Conservation (phyloP, 305 asterid genomes). For the Ajuga reptans region DNA sequence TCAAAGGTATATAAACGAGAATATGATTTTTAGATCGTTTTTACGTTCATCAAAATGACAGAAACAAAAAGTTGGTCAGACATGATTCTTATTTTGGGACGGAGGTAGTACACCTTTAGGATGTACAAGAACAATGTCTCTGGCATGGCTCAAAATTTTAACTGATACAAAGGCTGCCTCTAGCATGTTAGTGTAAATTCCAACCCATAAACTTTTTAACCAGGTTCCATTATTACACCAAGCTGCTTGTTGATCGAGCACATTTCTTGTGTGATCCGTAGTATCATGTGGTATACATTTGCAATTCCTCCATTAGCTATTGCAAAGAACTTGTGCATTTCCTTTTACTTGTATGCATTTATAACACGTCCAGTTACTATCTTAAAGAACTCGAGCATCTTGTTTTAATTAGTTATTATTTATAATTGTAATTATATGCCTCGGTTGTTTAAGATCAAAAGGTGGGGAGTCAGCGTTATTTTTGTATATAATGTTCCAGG, state of each 20-base stretch:
- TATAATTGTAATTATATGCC: not conserved
- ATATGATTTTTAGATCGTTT: too few species aligned
- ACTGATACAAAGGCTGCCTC: not conserved
- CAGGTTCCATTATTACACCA: not conserved
- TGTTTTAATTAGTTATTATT: not conserved
- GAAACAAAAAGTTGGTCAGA: too few species aligned
- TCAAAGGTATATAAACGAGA: too few species aligned
- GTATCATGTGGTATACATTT: not conserved
- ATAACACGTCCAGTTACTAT: not conserved
- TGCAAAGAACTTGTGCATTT: not conserved
- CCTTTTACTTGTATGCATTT: not conserved
- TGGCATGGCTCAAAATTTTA: not conserved
- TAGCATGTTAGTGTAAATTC: not conserved
- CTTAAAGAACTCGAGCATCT: not conserved
- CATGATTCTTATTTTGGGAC: too few species aligned
- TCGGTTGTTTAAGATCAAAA: not conserved
- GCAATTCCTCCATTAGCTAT: not conserved
- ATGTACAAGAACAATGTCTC: not conserved
- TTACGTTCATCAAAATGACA: too few species aligned
- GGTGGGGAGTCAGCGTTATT: not conserved
- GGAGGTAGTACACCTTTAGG: not conserved
- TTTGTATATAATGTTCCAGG: slow-evolving; percentile 33
- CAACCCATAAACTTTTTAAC: not conserved
- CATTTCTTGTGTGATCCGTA: not conserved
- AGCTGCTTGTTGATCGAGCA: not conserved